phyloP scores from a whole-genome alignment of 1,284 basidiomycete species.

The Inonotus hispidus region DNA sequence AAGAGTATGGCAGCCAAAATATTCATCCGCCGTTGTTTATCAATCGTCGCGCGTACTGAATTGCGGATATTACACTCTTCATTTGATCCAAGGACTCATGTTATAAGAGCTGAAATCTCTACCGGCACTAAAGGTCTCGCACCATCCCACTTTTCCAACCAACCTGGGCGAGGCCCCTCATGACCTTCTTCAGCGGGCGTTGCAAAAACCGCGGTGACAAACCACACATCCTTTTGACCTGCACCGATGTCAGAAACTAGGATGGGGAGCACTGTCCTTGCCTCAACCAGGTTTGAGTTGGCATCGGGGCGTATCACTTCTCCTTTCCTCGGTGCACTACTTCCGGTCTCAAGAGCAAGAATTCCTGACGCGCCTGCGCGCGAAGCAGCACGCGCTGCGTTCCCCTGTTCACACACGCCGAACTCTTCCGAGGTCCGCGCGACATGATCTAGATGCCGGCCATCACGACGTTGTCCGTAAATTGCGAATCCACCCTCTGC shows the following conservation, averaged over 20 bases:
- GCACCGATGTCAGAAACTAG: conserved; percentile 45
- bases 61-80: too few relatives aligned
- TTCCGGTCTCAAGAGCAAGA: conserved; percentile 38
- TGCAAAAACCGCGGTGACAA: conserved; percentile 68
- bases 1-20: too few relatives aligned
- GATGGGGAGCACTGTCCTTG: conserved; percentile 63
- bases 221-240: conserved; percentile 43
- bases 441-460: conserved; percentile 49
- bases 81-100: background rate
- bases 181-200: conserved; percentile 40
- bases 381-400: conserved; percentile 49
- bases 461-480: conserved; percentile 62
- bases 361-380: conserved; percentile 61
- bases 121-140: conserved; percentile 40
- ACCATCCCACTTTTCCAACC: conserved; percentile 50
- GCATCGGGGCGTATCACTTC: conserved; percentile 62
- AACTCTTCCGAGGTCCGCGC: conserved; percentile 34
- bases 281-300: conserved; percentile 67
- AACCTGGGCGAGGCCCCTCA: conserved; percentile 39
- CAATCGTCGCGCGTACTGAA: background rate
- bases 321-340: conserved; percentile 32
- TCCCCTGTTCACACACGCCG: conserved; percentile 41
- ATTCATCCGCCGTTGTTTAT: too few relatives aligned
- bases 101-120: conserved; percentile 34
- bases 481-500: conserved; percentile 72